Evolutionary conservation across 2,329 filamentous ascomycete species (phyloP), one percentile per base, ranked within the genome.

Genomic region (Dactylellina drechsleri): DNA sequence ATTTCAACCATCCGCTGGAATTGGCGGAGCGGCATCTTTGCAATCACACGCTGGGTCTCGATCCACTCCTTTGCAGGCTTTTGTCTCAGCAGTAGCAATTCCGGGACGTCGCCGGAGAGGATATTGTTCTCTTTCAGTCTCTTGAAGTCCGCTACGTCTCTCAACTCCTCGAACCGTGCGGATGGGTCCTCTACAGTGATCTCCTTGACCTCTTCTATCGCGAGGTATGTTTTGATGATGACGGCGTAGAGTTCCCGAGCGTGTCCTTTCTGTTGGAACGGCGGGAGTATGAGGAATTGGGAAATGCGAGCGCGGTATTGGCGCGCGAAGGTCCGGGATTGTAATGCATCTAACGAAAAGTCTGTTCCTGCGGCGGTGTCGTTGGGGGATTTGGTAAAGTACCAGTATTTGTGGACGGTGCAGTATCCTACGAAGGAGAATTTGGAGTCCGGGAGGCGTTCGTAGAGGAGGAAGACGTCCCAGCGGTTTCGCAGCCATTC

Each of bases 171-270:
- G 78, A 96, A 96, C 0, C 87, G 88, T 80, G 94, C 91, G 79
- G 92, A 98, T 0, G 95, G 96, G 76, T 98, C 94, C 83, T 99
- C 95, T 4, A 99, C 90, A 0, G 93, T 96, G 79, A 99, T 87
- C 81, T 98, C 94, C 65, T 88, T 85, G 6, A 93, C 90, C 74
- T 90, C 89, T 0, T 87, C 82, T 67, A 91, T 87, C 40, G 87
- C 85, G 70, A 91, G 85, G 77, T 92, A 91, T 78, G 89, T 83
- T 6, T 86, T 83, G 80, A 92, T 94, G 78, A 98, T 92, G 57
- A 89, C 86, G 73, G 89, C 88, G 84, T 98, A 99, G 45, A 99
- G 87, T 49, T 88, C 86, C 10, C 89, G 87, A 41, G 94, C 95
- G 58, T 94, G 89, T 15, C 93, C 93, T 76, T 89, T 87, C 76